These are phyloP conservation scores for Odontarrhena argentea DNA, from an alignment of 345 rosid species.

Conservation along the genomic window DNA sequence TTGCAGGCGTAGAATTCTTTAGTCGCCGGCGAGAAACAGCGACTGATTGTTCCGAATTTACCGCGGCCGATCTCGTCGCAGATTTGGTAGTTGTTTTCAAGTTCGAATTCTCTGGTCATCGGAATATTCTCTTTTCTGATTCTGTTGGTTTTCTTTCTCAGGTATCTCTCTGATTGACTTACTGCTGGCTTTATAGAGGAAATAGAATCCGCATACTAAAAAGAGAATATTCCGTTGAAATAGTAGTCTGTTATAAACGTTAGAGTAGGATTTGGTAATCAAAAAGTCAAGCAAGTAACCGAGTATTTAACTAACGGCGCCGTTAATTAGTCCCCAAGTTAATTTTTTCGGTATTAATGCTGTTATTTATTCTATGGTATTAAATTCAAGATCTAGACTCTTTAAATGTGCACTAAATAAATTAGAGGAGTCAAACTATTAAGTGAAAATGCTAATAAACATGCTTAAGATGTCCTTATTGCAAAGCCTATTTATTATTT, in stretches of 20 bases:
- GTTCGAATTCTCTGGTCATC: slow-evolving; percentile 42
- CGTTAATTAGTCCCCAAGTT: slow-evolving; percentile 2
- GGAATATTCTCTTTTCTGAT: slow-evolving; percentile 12
- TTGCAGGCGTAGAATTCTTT: slow-evolving; percentile 68
- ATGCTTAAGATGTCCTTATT: slow-evolving; percentile 20
- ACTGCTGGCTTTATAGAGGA: slow-evolving; percentile 19
- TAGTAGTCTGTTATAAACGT: slow-evolving; percentile 30
- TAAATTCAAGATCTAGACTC: not conserved
- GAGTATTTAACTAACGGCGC: slow-evolving; percentile 27
- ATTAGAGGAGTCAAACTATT: not conserved
- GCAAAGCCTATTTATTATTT: not conserved
- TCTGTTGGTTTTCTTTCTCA: not conserved
- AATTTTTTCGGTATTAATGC: not conserved
- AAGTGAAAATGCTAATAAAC: not conserved
- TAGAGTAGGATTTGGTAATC: not conserved
- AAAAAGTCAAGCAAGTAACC: slow-evolving; percentile 22
- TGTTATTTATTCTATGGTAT: not conserved
- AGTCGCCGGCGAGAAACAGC: slow-evolving; percentile 53
- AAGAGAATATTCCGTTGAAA: slow-evolving; percentile 36
- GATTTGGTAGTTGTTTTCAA: slow-evolving; percentile 53
- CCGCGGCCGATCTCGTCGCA: slow-evolving; percentile 82
- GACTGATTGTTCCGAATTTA: slow-evolving; percentile 65
- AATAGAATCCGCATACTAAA: slow-evolving; percentile 29
- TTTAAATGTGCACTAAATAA: not conserved
- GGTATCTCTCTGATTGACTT: not conserved